Evolutionary conservation across 2,329 filamentous ascomycete genomes (phyloP), one percentile per base, ranked within the genome.

Genomic region (Periconia sp.): DNA sequence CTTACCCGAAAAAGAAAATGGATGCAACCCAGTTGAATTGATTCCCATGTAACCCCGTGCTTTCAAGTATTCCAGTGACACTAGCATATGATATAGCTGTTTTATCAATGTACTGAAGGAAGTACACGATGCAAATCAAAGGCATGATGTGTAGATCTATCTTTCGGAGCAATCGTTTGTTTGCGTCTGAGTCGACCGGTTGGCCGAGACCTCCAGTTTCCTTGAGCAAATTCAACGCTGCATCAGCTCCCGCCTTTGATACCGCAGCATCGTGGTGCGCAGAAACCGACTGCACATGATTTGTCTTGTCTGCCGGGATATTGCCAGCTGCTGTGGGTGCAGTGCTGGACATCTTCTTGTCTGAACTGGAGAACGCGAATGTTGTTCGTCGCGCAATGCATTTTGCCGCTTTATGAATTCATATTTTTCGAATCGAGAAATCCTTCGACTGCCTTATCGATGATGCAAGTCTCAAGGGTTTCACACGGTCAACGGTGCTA

Each of bases 1-100:
- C 32, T 13, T 78, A 79, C 19, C 70, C 71, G 21, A 76, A 68
- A 48, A 75, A 75, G 39, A 78, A 75, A 22, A 76, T 67, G 11
- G 41, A 49, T 13, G 50, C 53, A 9, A 73, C 63, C 73, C 73
- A 76, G 33, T 71, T 74, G 54, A 73, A 77, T 36, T 76, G 59
- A 13, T 73, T 72, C 1, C 73, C 73, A 1, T 66, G 54, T 0
- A 76, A 60, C 5, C 72, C 60, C 1, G 59, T 60, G 0, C 63
- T 63, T 36, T 52, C 39, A 4, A 44, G 50, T 17, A 65, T 41
- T 0, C 60, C 61, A 1, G 51, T 63, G 18, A 65, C 58, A 19
- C 52, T 55, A 23, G 57, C 58, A 21, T 65, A 65, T 18, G 48
- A 51, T 31, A 63, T 46, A 2, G 38, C 36, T 12, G 34, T 47